Evolutionary conservation across 768 basidiomycete species (phyloP), one percentile per base, ranked within the genome.

Genomic region (Boletus pseudo-olivaceus): DNA sequence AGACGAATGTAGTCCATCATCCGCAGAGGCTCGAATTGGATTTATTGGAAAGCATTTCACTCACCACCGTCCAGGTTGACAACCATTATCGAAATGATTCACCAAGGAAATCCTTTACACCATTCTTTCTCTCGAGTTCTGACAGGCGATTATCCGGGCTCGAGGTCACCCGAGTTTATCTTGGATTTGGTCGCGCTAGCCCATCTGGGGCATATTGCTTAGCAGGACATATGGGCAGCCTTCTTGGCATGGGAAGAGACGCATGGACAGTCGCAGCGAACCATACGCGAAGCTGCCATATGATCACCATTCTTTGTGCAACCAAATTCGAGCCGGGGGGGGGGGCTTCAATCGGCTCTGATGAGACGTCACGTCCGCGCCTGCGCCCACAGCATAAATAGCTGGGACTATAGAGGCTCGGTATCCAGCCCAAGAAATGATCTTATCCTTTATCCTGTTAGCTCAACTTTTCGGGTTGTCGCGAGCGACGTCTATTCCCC

Each of bases 1-100:
- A 62, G 60, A 51, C 58, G 62, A 19, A 64, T 60, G 62, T 72
- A 71, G 53, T 59, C 48, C 49, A 40, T 41, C 43, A 37, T 47
- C 41, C 11, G 10, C 49, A 62, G 44, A 47, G 19, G n/a, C 43
- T 56, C 29, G 20, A 58, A 62, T 60, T 53, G 53, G 50, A 60
- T 41, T 54, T 55, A 34, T 51, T 67, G 58, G 55, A 57, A 53
- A 62, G 47, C 57, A 37, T 38, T 30, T 46, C 38, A 39, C 23
- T 48, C 41, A 47, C 35, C 17, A 20, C 20, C 14, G 35, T 42
- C 33, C 26, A 41, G n/a, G 37, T 57, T 51, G 54, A 49, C 55
- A 37, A 20, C 33, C 15, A 32, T 48, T 4, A 11, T 7, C 4
- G 41, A 30, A 37, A 45, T 27, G 27, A 38, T 23, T 43, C 23